Evolutionary conservation across 2,329 filamentous ascomycete genomes (phyloP), one percentile per base, ranked within the genome.

Genomic region (Microdochium bolleyi): DNA sequence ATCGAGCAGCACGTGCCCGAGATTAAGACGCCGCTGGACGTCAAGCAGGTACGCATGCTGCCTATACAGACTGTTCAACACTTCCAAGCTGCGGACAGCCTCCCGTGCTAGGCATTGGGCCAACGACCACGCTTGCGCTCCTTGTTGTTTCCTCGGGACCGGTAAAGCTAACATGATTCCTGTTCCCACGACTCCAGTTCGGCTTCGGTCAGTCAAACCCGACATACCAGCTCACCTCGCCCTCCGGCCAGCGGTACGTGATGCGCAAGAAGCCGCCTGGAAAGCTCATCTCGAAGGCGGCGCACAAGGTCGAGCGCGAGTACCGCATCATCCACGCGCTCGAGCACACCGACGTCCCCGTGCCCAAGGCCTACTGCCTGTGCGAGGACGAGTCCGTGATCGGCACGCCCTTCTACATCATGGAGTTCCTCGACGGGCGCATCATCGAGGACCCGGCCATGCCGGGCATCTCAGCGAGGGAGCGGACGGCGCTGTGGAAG

Each of bases 221-320:
- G 48, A 99, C 94, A 2, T 99, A 97, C 73, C 89, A 92, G 64
- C 78, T 97, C 64, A 95, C 85, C 16, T 84, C 84, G 51, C 77
- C 83, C 58, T 77, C 84, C 65, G 83, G 84, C 51, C 70, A 75
- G 60, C 84, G 85, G 65, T 96, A 86, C 72, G 94, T 99, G 32
- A 81, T 97, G 75, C 89, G 94, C 68, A 97, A 99, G 80, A 97
- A 97, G 74, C 94, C 94, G 1, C 92, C 94, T n/a, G 94, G 94
- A 58, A 84, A 87, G 73, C 85, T 99, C 38, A 79, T 97, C 50
- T 96, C 90, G 62, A 90, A 91, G 73, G 92, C 92, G 2, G 94
- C 94, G 10, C 94, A 99, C 75, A 88, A 92, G 69, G 92, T 99
- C 64, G 94, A 99, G 73, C 88, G 94, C 62, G 94, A 99, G 72